These are phyloP conservation scores for Pinus taeda DNA, from an alignment of 75 land plant species.

Conservation along the genomic window DNA sequence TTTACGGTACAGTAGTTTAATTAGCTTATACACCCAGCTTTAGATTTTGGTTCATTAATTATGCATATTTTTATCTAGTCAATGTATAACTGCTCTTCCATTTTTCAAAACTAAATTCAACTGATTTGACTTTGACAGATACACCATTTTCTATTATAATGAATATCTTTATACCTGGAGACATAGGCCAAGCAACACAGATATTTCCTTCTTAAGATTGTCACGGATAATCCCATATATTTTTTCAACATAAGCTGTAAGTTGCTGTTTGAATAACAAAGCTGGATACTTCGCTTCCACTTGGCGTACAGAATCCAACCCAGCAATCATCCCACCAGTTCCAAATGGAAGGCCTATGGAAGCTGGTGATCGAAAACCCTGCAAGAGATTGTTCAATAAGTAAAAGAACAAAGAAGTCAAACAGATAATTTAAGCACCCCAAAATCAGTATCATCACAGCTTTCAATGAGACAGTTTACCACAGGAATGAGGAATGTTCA, in stretches of 20 bases:
- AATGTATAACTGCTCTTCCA: neutral
- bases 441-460: too few relatives aligned
- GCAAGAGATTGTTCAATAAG: conserved; percentile 5
- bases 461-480: too few relatives aligned
- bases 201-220: conserved; percentile 94
- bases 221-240: conserved; percentile 99
- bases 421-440: too few relatives aligned
- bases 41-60: neutral
- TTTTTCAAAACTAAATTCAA: neutral
- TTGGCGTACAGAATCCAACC: conserved; percentile 75
- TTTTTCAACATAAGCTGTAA: conserved; percentile 99
- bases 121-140: neutral
- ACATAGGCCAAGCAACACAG: conserved; percentile 87
- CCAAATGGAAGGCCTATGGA: conserved; percentile 67
- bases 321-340: conserved; percentile 72
- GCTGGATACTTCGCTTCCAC: conserved; percentile 99
- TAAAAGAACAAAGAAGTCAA: neutral
- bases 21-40: neutral
- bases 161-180: conserved; percentile 67
- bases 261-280: conserved; percentile 97
- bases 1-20: neutral
- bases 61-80: neutral
- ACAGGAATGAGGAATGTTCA: too few relatives aligned
- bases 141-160: neutral
- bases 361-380: conserved; percentile 95